A percentile compares a stretch with the other conserved stretches of the same genome.
These are phyloP conservation scores for Rhodocollybia butyracea DNA, from an alignment of 768 basidiomycete species.

Conservation along the genomic window DNA sequence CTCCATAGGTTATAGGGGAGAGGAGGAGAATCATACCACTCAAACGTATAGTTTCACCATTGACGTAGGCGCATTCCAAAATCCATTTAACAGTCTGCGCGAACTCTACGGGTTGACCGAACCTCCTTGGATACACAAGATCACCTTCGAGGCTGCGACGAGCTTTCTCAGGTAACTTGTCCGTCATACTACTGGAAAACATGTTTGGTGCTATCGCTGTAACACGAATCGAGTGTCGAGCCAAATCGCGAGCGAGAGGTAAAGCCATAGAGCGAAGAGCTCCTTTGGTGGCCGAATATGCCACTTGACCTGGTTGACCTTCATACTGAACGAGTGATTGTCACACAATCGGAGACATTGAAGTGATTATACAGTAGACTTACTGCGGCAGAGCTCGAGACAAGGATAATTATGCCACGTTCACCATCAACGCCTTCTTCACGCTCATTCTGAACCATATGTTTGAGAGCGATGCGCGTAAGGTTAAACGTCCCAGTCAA, in stretches of 20 bases:
- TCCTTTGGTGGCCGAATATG: constrained; percentile 37
- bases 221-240: constrained; percentile 32
- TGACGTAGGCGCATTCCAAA: constrained; percentile 31
- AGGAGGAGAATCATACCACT: constrained; percentile 3
- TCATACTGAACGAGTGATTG: constrained; percentile 22
- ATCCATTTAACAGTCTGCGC: constrained; percentile 27
- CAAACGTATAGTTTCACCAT: constrained; percentile 24
- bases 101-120: constrained; percentile 30
- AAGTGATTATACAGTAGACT: constrained; percentile 6
- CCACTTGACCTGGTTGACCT: constrained; percentile 37
- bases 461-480: constrained; percentile 29
- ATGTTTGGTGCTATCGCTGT: constrained; percentile 35
- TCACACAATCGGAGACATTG: too few relatives aligned
- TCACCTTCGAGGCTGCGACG: constrained; percentile 13
- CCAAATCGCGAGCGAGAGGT: constrained; percentile 38
- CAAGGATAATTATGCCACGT: constrained; percentile 34
- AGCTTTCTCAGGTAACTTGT: constrained; percentile 22
- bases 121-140: constrained; percentile 31
- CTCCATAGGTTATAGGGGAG: background rate
- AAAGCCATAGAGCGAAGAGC: constrained; percentile 34
- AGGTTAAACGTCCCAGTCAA: constrained; percentile 38
- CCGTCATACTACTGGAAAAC: constrained; percentile 33
- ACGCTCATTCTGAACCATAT: constrained; percentile 25
- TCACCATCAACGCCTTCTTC: constrained; percentile 27
- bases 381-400: constrained; percentile 32